These are phyloP conservation scores for Chlorella sorokiniana DNA, from an alignment of 139 green algal species.

Conservation along the genomic window DNA sequence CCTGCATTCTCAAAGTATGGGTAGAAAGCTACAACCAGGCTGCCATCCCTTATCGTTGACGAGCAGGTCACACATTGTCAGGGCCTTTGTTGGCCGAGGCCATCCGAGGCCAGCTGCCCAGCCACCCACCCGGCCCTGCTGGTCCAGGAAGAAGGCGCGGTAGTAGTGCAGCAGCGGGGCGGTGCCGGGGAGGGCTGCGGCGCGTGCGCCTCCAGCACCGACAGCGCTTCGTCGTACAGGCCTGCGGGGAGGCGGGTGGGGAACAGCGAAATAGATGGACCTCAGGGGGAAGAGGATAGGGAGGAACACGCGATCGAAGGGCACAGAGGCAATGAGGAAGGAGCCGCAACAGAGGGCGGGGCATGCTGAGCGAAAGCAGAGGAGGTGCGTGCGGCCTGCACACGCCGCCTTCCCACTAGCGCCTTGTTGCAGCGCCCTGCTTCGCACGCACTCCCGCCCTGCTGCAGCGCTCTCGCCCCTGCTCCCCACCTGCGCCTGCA, in stretches of 20 bases:
- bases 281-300: neutral
- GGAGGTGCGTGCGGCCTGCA: too few species aligned
- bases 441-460: too few species aligned
- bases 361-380: too few species aligned
- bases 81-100: neutral
- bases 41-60: too few species aligned
- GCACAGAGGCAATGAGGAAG: too few species aligned
- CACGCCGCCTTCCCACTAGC: too few species aligned
- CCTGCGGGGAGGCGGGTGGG: neutral
- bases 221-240: neutral
- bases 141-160: neutral
- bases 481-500: conserved; percentile 8
- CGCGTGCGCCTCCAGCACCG: neutral
- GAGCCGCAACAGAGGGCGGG: too few species aligned
- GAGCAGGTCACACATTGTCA: neutral
- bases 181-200: neutral
- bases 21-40: neutral
- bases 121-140: neutral
- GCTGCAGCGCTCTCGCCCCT: neutral
- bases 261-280: neutral
- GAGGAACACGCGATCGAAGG: too few species aligned
- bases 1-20: neutral
- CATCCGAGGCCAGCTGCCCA: neutral
- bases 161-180: conserved; percentile 21
- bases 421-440: too few species aligned